These are phyloP conservation scores for Phytophthora pini DNA, from an alignment of 352 stramenopile genomes.

Conservation along the genomic window DNA sequence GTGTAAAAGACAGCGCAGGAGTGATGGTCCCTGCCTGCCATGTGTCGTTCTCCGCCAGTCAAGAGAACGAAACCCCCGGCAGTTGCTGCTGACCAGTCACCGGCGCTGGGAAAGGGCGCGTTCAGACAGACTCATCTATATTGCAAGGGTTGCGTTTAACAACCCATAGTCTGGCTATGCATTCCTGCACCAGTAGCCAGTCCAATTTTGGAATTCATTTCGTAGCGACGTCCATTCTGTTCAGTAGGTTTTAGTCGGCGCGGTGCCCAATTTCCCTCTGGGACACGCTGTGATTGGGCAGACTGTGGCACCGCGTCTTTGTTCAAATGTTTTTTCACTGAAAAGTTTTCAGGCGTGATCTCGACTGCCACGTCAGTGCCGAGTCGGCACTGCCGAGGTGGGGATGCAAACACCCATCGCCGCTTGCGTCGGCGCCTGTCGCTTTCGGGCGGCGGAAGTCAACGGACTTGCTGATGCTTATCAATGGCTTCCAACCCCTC, in stretches of 20 bases:
- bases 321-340: constrained; percentile 6
- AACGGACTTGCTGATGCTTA: constrained; percentile 12
- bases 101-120: constrained; percentile 36
- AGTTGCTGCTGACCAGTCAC: constrained; percentile 44
- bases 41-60: constrained; percentile 42
- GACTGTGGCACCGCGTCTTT: constrained; percentile 21
- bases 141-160: constrained; percentile 30
- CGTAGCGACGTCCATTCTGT: no score
- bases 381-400: no score
- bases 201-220: constrained; percentile 5
- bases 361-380: neutral
- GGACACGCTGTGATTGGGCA: neutral
- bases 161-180: constrained; percentile 6
- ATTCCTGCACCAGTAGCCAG: constrained; percentile 30
- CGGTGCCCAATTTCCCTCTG: no score
- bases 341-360: neutral
- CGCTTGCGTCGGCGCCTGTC: constrained; percentile 19
- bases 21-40: constrained; percentile 1
- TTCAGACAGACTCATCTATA: neutral
- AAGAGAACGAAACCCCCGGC: constrained; percentile 32
- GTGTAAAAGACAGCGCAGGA: neutral
- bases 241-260: no score
- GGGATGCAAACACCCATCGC: no score
- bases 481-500: constrained; percentile 4
- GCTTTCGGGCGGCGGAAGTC: constrained; percentile 14